phyloP scores from a whole-genome alignment of 2,329 filamentous ascomycete species.

The Xylaria sp. region DNA sequence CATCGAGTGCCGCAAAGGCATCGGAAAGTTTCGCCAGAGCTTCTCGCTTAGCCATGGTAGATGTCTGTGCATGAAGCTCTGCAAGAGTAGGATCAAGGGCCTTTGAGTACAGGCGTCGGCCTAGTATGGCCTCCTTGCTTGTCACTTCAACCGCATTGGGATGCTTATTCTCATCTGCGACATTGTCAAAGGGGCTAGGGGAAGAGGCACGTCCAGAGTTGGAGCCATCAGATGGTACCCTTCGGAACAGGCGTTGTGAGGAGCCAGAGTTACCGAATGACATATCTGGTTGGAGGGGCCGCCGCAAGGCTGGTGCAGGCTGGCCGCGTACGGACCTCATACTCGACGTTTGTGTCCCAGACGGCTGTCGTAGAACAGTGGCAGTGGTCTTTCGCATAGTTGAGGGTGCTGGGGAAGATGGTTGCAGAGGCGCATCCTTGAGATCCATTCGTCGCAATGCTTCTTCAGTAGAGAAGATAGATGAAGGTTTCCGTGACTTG shows the following conservation, averaged over 20 bases:
- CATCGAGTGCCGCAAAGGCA: conserved; percentile 83
- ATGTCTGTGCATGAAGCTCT: conserved; percentile 84
- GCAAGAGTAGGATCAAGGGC: conserved; percentile 83
- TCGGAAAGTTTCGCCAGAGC: conserved; percentile 83
- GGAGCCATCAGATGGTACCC: conserved; percentile 75
- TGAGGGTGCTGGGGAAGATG: conserved; percentile 56
- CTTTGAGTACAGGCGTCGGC: conserved; percentile 80
- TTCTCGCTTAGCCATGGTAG: conserved; percentile 71
- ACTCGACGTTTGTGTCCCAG: conserved; percentile 45
- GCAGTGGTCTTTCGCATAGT: conserved; percentile 68
- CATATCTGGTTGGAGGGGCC: conserved; percentile 85
- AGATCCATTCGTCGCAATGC: conserved; percentile 65
- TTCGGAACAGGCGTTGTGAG: conserved; percentile 88
- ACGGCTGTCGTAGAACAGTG: conserved; percentile 58
- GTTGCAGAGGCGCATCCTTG: conserved; percentile 64
- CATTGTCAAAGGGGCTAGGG: conserved; percentile 48
- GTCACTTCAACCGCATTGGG: conserved; percentile 61
- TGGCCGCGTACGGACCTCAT: conserved; percentile 49
- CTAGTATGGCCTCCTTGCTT: conserved; percentile 83
- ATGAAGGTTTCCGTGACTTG: conserved; percentile 61
- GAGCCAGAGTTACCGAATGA: conserved; percentile 94
- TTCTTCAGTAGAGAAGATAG: conserved; percentile 64
- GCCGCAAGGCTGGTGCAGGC: conserved; percentile 61
- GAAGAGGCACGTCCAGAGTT: conserved; percentile 48
- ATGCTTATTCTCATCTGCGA: conserved; percentile 69